Base-by-base conservation (phyloP, 1,139 yeast species). In the Candida sp. region DNA sequence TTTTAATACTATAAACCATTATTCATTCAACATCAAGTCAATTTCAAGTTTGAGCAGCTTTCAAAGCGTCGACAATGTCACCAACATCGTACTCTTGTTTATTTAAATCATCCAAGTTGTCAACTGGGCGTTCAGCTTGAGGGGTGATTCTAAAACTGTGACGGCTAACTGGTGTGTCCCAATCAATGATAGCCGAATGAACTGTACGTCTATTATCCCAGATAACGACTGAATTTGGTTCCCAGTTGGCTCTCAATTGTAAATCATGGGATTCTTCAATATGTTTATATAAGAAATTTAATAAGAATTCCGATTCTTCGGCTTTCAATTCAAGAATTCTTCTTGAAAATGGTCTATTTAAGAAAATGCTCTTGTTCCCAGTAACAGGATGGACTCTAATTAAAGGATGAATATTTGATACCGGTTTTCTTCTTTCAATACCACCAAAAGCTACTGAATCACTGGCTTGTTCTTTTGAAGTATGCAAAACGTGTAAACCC, bases 401-500 rank as follows among this genome's bases (percentile, higher is more conserved):
- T 51, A 80, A 66, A 6, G 85, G 85, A 52, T 80, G 86, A 41
- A 71, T 67, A 50, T 67, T 63, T 6, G 70, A 66, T 7, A 68
- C 75, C 4, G 76, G 72, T 45, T 61, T 62, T 56, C 77, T 65
- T 61, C 75, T 68, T 52, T 68, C 73, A 42, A 69, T 58, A 22
- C 75, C 76, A 29, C 76, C 76, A 43, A 61, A 66, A 27, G 48
- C 51, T 42, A 66, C 54, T 9, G 75, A 61, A 53, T 75, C 80
- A 3, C 61, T 62, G 3, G 88, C 88, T 65, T 84, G 90, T 45
- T 83, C 87, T 33, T 65, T 73, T 1, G 87, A 82, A 5, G 87
- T 75, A 60, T 84, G 89, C 38, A 79, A 61, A 3, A 82, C 88
- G 47, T 78, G 61, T 49, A 81, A 70, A 5, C 80, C 78, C 43